Base-by-base conservation (phyloP, 78 protist species). In the Dictyostelium firmibasis region DNA sequence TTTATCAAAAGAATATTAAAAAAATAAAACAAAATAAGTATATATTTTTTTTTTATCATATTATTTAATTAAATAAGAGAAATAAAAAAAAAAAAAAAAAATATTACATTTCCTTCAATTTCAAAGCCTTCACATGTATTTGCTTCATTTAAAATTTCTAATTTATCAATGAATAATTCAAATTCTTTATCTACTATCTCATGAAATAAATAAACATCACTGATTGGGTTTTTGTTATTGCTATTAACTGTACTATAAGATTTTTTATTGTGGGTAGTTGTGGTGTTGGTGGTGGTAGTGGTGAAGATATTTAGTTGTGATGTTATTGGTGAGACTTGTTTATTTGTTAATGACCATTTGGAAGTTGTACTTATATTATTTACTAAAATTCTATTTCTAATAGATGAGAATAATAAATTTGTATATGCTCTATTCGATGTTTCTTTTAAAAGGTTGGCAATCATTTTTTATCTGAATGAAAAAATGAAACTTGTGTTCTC, bases 141-240 rank as follows among this genome's bases (percentile, higher is more conserved):
- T 31, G 67, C n/a, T 7, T 78, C 81, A 1, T 18, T 2, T 33
- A 89, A 31, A 31, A n/a, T 27, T 16, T 89, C 94, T 47, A 89
- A 38, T 27, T 13, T 81, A 0, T 89, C 94, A 7, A 36, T 8
- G 33, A 31, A 89, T 33, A 89, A 47, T 4, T 78, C 85, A 8
- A 89, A 69, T 81, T 89, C 94, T 14, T 43, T 86, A 70, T 89
- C 82, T 16, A 76, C 94, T 9, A 70, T 41, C 0, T 27, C 35
- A 53, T 87, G 93, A 60, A 38, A 87, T 31, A 41, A 10, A 57
- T 44, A 33, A 10, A 33, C 20, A 81, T 81, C 86, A 25, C 5
- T 57, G 25, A 44, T 44, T 44, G 60, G 67, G 14, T 60, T 47
- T 27, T 64, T 64, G 14, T 64, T 60, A 5, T 23, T 27, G n/a